phyloP scores from a whole-genome alignment of 345 rosid genomes.

The Cardamine occulta region DNA sequence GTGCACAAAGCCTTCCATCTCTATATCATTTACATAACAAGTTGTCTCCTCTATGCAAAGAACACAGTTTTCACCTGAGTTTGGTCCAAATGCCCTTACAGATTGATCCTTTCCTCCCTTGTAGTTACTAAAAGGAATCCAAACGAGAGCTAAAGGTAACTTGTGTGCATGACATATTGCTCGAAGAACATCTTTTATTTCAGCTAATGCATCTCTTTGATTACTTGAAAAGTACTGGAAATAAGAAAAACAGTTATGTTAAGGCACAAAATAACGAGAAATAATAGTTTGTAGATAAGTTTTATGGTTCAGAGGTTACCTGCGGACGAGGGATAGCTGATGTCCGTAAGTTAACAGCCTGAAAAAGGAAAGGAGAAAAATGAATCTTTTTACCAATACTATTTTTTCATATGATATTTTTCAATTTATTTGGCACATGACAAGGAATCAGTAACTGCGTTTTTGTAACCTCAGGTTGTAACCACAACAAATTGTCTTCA shows the following conservation, averaged over 20 bases:
- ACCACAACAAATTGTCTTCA: slow-evolving; percentile 38
- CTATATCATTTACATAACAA: slow-evolving; percentile 76
- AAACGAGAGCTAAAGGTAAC: slow-evolving; percentile 81
- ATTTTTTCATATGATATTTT: slow-evolving; percentile 22
- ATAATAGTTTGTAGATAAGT: background rate
- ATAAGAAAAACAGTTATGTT: slow-evolving; percentile 25
- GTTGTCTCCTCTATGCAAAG: slow-evolving; percentile 71
- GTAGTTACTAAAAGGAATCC: slow-evolving; percentile 67
- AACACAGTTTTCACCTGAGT: slow-evolving; percentile 51
- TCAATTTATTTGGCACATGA: slow-evolving; percentile 3
- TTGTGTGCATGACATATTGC: slow-evolving; percentile 90
- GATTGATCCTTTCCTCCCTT: slow-evolving; percentile 41
- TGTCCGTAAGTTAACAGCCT: slow-evolving; percentile 86
- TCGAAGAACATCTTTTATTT: slow-evolving; percentile 83
- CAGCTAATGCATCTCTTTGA: slow-evolving; percentile 76
- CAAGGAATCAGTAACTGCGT: slow-evolving; percentile 18
- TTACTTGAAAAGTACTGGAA: slow-evolving; percentile 73
- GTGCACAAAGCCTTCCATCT: slow-evolving; percentile 79
- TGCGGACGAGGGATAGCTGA: slow-evolving; percentile 56
- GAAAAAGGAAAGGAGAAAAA: slow-evolving; percentile 47
- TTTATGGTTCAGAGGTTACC: slow-evolving; percentile 25
- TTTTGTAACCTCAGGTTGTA: slow-evolving; percentile 37
- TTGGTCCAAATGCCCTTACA: slow-evolving; percentile 48
- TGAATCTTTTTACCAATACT: slow-evolving; percentile 20
- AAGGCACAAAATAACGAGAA: background rate